A percentile compares a stretch with the other conserved stretches of the same genome.
phyloP scores from a whole-genome alignment of 495 filamentous ascomycete species.

The Aspergillus hancockii region DNA sequence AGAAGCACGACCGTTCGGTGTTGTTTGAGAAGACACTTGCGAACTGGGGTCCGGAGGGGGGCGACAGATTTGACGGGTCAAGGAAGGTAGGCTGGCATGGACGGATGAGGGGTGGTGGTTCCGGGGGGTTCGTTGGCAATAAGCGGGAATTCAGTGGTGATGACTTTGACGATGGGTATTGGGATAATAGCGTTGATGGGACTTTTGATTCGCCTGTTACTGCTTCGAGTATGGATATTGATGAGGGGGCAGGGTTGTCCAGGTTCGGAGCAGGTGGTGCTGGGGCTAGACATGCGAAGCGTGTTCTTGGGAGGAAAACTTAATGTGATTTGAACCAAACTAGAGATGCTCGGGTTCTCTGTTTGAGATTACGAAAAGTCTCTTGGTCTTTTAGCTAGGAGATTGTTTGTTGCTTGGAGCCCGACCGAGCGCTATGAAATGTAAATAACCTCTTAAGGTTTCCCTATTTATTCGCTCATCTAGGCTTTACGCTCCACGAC shows the following conservation, averaged over 20 bases:
- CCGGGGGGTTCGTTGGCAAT: conserved; percentile 35
- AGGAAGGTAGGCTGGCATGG: conserved; percentile 28
- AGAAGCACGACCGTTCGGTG: conserved; percentile 46
- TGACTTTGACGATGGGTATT: conserved; percentile 48
- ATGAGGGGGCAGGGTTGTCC: conserved; percentile 37
- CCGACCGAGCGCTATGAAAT: not conserved
- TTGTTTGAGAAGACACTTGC: conserved; percentile 49
- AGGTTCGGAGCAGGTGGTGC: conserved; percentile 19
- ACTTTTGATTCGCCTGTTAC: conserved; percentile 60
- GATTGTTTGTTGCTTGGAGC: not conserved
- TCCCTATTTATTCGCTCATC: not conserved
- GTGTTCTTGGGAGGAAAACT: conserved; percentile 43
- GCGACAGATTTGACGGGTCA: not conserved
- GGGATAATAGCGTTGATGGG: conserved; percentile 50
- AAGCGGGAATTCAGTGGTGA: conserved; percentile 43
- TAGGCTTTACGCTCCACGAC: not conserved
- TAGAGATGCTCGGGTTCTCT: not conserved
- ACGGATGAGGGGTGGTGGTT: conserved; percentile 35
- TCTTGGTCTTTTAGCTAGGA: not conserved
- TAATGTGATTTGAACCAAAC: conserved; percentile 15
- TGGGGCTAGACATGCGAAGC: conserved; percentile 37
- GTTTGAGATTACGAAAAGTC: not conserved
- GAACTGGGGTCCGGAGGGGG: conserved; percentile 21
- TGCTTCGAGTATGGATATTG: conserved; percentile 50
- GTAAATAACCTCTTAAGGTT: not conserved